Evolutionary conservation across 768 basidiomycete species (phyloP).

Genomic region (Boletales sp.): DNA sequence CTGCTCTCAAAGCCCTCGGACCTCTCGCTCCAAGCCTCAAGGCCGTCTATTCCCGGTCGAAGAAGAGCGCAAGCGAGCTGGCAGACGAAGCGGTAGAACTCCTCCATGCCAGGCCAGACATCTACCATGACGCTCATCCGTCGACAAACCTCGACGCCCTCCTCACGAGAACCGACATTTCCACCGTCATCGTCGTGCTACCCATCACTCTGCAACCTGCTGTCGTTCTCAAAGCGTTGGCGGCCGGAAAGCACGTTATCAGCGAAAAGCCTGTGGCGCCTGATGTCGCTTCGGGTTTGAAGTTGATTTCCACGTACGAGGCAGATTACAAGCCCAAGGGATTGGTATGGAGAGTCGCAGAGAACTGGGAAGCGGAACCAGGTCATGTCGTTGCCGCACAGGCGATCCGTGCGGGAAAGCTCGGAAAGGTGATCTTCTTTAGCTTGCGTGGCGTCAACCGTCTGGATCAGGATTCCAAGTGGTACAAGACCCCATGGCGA

Average conservation of each 20-base stretch:
- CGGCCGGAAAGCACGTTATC: slow-evolving; percentile 82
- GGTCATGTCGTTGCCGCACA: slow-evolving; percentile 42
- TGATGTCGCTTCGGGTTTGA: slow-evolving; percentile 59
- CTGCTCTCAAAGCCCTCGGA: slow-evolving; percentile 58
- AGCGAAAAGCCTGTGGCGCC: slow-evolving; percentile 86
- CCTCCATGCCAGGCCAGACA: slow-evolving; percentile 38
- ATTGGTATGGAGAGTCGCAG: slow-evolving; percentile 77
- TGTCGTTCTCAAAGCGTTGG: slow-evolving; percentile 58
- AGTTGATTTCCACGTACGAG: slow-evolving; percentile 66
- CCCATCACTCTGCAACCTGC: slow-evolving; percentile 75
- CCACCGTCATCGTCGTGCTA: slow-evolving; percentile 69
- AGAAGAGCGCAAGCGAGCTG: slow-evolving; percentile 53
- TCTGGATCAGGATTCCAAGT: slow-evolving; percentile 63
- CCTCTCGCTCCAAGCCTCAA: slow-evolving; percentile 44
- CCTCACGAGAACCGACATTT: slow-evolving; percentile 64
- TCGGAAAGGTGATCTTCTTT: slow-evolving; percentile 73
- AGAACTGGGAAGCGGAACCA: slow-evolving; percentile 72
- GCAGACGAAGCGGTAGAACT: slow-evolving; percentile 43
- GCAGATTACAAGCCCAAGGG: slow-evolving; percentile 60
- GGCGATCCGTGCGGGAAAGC: slow-evolving; percentile 53
- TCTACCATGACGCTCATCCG: slow-evolving; percentile 56
- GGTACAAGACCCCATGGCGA: slow-evolving; percentile 83
- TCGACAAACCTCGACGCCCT: slow-evolving; percentile 54
- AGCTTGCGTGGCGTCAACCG: slow-evolving; percentile 48
- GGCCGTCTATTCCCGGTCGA: slow-evolving; percentile 81